phyloP scores from a whole-genome alignment of 495 filamentous ascomycete genomes.

The Cercophora samala region DNA sequence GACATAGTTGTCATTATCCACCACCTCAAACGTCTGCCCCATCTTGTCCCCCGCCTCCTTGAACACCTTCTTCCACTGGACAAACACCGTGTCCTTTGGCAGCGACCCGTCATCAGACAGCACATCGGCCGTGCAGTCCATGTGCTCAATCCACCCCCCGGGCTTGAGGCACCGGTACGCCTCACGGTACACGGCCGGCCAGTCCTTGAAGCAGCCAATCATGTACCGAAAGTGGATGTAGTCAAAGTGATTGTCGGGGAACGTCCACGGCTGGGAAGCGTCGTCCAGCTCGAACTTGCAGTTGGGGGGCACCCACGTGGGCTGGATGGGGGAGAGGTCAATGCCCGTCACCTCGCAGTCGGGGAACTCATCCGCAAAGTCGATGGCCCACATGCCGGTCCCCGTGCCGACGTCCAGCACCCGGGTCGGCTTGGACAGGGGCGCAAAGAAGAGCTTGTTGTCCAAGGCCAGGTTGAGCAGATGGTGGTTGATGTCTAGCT shows the following conservation, averaged over 20 bases:
- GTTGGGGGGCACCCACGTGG: conserved; percentile 49
- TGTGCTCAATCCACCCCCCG: conserved; percentile 37
- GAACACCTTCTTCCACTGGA: conserved; percentile 37
- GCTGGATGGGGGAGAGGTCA: conserved; percentile 60
- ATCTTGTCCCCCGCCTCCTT: conserved; percentile 22
- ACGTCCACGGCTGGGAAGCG: conserved; percentile 53
- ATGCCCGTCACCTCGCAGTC: conserved; percentile 55
- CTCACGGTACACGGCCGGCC: conserved; percentile 46
- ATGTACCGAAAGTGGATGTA: conserved; percentile 61
- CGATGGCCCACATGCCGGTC: conserved; percentile 44
- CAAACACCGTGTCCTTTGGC: conserved; percentile 27
- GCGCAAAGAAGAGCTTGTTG: conserved; percentile 56
- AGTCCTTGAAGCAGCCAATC: conserved; percentile 55
- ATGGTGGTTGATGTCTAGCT: conserved; percentile 43
- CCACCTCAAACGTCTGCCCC: conserved; percentile 20
- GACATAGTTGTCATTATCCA: conserved; percentile 46
- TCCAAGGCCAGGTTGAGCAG: conserved; percentile 43
- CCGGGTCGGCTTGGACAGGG: conserved; percentile 43
- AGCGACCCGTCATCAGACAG: conserved; percentile 32
- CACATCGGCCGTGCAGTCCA: conserved; percentile 28
- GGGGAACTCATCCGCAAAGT: conserved; percentile 51
- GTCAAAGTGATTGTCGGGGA: conserved; percentile 52
- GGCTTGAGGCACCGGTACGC: conserved; percentile 39
- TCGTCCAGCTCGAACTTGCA: conserved; percentile 56
- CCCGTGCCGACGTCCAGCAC: conserved; percentile 67